A percentile compares a stretch with the other conserved stretches of the same genome.
Evolutionary conservation across 257 asterid species (phyloP).

Genomic region (Nicotiana noctiflora): DNA sequence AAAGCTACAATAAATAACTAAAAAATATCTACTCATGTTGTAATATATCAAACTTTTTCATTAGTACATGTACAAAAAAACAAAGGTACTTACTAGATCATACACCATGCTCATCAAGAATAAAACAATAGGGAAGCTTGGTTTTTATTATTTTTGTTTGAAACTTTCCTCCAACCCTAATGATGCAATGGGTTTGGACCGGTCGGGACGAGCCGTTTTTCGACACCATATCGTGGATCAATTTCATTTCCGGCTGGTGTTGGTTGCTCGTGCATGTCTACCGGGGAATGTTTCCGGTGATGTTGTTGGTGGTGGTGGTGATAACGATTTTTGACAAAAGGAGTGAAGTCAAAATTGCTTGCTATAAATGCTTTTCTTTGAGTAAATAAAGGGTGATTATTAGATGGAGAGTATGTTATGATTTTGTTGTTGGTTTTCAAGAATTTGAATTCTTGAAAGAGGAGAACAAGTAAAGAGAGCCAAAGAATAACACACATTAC

Average conservation of each 20-base stretch:
- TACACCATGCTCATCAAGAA: neutral
- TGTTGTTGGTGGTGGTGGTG: constrained; percentile 20
- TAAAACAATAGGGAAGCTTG: neutral
- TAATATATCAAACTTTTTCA: constrained; percentile 2
- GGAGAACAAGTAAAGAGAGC: constrained; percentile 34
- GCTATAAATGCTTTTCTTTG: constrained; percentile 42
- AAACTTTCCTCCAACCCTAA: constrained; percentile 15
- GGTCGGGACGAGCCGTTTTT: constrained; percentile 66
- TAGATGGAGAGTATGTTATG: neutral
- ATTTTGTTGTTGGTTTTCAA: constrained; percentile 6
- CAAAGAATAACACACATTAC: constrained; percentile 29
- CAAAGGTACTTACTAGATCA: constrained; percentile 6
- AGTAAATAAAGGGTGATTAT: constrained; percentile 7
- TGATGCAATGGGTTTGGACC: constrained; percentile 92
- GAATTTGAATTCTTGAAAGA: constrained; percentile 35
- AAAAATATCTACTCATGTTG: neutral
- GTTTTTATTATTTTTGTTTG: neutral
- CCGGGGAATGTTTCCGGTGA: constrained; percentile 1
- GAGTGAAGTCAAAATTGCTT: constrained; percentile 50
- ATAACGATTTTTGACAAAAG: constrained; percentile 24
- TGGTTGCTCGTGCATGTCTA: neutral
- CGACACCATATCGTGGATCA: constrained; percentile 68
- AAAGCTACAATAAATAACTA: neutral
- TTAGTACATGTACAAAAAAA: constrained; percentile 14
- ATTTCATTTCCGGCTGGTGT: constrained; percentile 19